Evolutionary conservation across 768 basidiomycete species (phyloP).

Genomic region (Pholiota conissans): DNA sequence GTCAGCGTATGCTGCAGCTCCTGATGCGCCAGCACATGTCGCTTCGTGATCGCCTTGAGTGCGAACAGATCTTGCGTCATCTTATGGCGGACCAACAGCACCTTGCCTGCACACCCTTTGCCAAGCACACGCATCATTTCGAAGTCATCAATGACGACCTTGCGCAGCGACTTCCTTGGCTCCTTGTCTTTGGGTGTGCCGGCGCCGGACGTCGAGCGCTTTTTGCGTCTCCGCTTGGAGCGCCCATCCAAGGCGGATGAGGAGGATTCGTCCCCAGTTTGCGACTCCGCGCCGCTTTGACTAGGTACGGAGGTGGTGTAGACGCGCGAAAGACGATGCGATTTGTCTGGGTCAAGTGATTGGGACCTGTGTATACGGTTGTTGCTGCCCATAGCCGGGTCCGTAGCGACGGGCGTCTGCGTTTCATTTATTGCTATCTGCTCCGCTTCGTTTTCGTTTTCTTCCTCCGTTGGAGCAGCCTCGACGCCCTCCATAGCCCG

Average conservation of each 20-base stretch:
- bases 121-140: constrained; percentile 97
- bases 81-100: constrained; percentile 86
- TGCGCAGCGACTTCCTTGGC: constrained; percentile 60
- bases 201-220: constrained; percentile 21
- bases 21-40: constrained; percentile 94
- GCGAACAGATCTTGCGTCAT: constrained; percentile 74
- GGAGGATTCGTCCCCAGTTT: constrained; percentile 72
- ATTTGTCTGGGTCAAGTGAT: constrained; percentile 75
- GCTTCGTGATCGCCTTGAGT: constrained; percentile 97
- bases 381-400: constrained; percentile 28
- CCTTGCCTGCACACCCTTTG: constrained; percentile 97
- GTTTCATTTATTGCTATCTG: constrained; percentile 11
- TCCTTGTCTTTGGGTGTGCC: constrained; percentile 52
- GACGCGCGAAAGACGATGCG: constrained; percentile 55
- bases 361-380: constrained; percentile 71
- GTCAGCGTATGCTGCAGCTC: constrained; percentile 96
- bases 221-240: constrained; percentile 20
- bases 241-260: constrained; percentile 41
- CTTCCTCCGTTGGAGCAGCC: neutral
- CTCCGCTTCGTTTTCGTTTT: neutral
- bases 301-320: constrained; percentile 53
- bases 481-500: constrained; percentile 6
- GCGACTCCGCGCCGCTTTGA: constrained; percentile 54
- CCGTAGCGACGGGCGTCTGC: constrained; percentile 36
- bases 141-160: constrained; percentile 87